Conservation (phyloP, 352 stramenopile genomes). For the Nothophytophthora sp. region DNA sequence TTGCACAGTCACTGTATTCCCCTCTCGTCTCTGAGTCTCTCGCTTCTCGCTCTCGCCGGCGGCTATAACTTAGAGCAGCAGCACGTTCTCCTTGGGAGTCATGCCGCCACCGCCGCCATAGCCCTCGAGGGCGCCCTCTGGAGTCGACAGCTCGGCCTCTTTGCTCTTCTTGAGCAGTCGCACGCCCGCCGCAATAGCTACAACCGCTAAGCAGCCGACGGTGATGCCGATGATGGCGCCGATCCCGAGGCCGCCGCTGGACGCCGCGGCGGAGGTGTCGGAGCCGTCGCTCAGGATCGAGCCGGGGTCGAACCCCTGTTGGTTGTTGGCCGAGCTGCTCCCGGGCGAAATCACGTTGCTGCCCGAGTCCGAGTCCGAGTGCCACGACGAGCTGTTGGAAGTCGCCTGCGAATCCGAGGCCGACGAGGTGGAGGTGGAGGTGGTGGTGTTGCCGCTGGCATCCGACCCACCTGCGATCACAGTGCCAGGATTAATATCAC, state of each 20-base stretch:
- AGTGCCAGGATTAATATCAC: conserved; percentile 16
- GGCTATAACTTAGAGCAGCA: conserved; percentile 80
- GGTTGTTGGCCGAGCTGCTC: conserved; percentile 34
- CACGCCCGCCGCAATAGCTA: conserved; percentile 66
- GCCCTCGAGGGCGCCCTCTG: conserved; percentile 41
- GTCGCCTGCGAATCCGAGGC: too few relatives aligned
- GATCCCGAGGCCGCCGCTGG: conserved; percentile 25
- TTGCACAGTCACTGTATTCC: conserved; percentile 38
- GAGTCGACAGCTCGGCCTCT: conserved; percentile 50
- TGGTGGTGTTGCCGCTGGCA: conserved; percentile 7
- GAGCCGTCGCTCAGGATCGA: conserved; percentile 31
- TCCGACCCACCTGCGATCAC: conserved; percentile 26
- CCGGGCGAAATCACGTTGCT: conserved; percentile 13
- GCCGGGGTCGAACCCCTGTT: conserved; percentile 38
- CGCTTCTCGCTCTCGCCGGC: conserved; percentile 5
- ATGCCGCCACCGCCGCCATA: conserved; percentile 67
- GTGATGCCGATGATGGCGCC: conserved; percentile 55
- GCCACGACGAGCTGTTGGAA: conserved; percentile 14
- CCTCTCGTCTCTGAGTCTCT: conserved; percentile 18
- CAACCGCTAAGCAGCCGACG: conserved; percentile 71
- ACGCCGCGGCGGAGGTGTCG: background rate
- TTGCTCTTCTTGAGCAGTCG: conserved; percentile 72
- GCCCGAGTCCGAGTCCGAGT: conserved; percentile 18
- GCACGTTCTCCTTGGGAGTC: conserved; percentile 82
- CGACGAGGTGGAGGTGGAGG: conserved; percentile 2